phyloP scores from a whole-genome alignment of 2,329 filamentous ascomycete species.

The Rhynchosporium secalis region DNA sequence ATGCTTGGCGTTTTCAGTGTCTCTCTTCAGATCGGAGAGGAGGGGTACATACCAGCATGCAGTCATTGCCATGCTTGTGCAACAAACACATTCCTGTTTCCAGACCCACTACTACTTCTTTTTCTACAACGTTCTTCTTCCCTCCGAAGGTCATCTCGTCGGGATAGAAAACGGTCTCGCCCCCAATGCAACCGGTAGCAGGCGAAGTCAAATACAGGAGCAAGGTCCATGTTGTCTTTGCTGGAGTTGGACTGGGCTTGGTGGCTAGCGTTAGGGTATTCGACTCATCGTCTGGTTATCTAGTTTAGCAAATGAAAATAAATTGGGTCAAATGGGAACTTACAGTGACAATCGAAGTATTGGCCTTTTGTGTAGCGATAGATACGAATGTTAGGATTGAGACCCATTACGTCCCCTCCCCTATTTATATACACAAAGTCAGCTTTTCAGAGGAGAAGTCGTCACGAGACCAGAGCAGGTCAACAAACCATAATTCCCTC shows the following conservation, averaged over 20 bases:
- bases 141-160: slow-evolving; percentile 52
- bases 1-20: slow-evolving; percentile 51
- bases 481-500: slow-evolving; percentile 36
- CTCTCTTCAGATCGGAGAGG: too few relatives aligned
- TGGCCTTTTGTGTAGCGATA: slow-evolving; percentile 86
- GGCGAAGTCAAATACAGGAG: slow-evolving; percentile 82
- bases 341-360: slow-evolving; percentile 92
- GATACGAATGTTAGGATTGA: slow-evolving; percentile 86
- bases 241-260: slow-evolving; percentile 45
- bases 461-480: slow-evolving; percentile 1
- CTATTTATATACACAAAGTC: slow-evolving; percentile 49
- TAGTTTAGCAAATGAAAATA: neutral
- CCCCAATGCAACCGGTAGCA: slow-evolving; percentile 73
- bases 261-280: slow-evolving; percentile 66
- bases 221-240: slow-evolving; percentile 86
- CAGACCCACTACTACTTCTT: slow-evolving; percentile 70
- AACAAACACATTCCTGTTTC: slow-evolving; percentile 85
- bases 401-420: slow-evolving; percentile 79
- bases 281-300: slow-evolving; percentile 77
- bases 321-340: slow-evolving; percentile 42
- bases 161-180: slow-evolving; percentile 90
- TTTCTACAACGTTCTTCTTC: slow-evolving; percentile 47
- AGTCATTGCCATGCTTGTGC: slow-evolving; percentile 86
- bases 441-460: slow-evolving; percentile 32
- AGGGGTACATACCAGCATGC: slow-evolving; percentile 63